Evolutionary conservation across 106 monocot genomes (phyloP).

Genomic region (Dendrobium nobile): DNA sequence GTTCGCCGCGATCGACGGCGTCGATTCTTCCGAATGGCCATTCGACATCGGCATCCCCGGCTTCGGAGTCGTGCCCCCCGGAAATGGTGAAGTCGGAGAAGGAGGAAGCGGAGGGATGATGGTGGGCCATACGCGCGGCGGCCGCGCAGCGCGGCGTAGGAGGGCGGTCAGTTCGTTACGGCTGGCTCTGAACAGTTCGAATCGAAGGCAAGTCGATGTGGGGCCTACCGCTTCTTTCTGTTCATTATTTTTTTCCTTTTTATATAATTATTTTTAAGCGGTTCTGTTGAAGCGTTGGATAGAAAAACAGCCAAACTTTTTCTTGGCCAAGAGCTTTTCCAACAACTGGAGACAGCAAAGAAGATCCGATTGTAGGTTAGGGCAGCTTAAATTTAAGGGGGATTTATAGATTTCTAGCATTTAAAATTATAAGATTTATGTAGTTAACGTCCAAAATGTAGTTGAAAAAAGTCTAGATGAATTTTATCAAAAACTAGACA

Average conservation of each 20-base stretch:
- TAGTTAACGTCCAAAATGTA: too few species aligned
- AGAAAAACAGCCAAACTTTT: not conserved
- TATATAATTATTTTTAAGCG: not conserved
- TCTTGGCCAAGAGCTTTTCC: not conserved
- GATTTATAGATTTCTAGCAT: too few species aligned
- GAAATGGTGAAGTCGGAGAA: conserved; percentile 8
- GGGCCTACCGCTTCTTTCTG: conserved; percentile 2
- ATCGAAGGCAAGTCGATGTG: not conserved
- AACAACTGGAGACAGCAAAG: not conserved
- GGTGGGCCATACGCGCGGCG: conserved; percentile 15
- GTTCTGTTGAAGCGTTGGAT: not conserved
- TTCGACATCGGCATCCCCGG: conserved; percentile 26
- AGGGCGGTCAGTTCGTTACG: too few species aligned
- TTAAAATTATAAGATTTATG: too few species aligned
- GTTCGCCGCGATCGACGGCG: conserved; percentile 36
- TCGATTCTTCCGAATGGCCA: conserved; percentile 76
- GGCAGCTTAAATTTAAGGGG: too few species aligned
- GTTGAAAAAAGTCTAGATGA: too few species aligned
- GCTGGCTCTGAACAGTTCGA: too few species aligned
- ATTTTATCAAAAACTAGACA: too few species aligned
- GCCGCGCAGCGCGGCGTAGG: not conserved
- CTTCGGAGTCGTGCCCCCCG: conserved; percentile 13
- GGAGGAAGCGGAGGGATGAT: conserved; percentile 16
- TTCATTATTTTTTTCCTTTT: not conserved
- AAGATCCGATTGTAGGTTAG: not conserved